Conservation (phyloP, 2,329 filamentous ascomycete genomes). For the Thermochaetoides dissita region DNA sequence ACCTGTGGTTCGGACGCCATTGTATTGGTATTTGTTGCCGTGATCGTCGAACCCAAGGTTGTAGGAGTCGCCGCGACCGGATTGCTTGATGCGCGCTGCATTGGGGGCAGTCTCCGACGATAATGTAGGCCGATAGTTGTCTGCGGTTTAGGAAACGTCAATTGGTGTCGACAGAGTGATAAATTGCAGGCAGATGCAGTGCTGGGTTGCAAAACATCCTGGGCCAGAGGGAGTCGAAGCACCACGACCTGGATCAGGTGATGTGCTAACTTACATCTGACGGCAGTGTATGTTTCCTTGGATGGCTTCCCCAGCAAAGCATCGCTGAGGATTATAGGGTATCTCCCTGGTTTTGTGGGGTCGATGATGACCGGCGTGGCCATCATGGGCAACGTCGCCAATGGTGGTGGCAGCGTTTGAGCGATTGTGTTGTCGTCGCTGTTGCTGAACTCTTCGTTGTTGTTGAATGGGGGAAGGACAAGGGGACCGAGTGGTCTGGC, state of each 20-base stretch:
- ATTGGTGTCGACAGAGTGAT: not conserved
- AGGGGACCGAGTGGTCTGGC: constrained; percentile 1
- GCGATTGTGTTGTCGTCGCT: not conserved
- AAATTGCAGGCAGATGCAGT: too few species aligned
- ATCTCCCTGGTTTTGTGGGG: constrained; percentile 46
- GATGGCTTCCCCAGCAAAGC: constrained; percentile 41
- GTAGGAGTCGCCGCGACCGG: constrained; percentile 37
- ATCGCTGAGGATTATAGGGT: constrained; percentile 51
- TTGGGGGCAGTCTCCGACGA: constrained; percentile 34
- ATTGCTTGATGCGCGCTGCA: constrained; percentile 37
- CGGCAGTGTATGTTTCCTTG: constrained; percentile 45
- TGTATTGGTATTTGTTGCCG: constrained; percentile 44
- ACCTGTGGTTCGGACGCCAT: constrained; percentile 42
- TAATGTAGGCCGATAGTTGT: constrained; percentile 47
- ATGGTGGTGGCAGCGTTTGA: not conserved
- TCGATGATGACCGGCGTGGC: constrained; percentile 30
- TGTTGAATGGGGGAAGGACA: constrained; percentile 1
- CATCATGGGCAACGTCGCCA: constrained; percentile 12
- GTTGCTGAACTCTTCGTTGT: not conserved
- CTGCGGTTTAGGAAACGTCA: constrained; percentile 21
- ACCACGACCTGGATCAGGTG: too few species aligned
- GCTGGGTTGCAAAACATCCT: too few species aligned
- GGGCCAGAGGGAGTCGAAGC: too few species aligned
- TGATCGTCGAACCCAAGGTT: constrained; percentile 41
- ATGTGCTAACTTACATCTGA: constrained; percentile 37